Evolutionary conservation across 225 moss, liverwort and hornwort genomes (phyloP).

Genomic region (Sphagnum contortum): DNA sequence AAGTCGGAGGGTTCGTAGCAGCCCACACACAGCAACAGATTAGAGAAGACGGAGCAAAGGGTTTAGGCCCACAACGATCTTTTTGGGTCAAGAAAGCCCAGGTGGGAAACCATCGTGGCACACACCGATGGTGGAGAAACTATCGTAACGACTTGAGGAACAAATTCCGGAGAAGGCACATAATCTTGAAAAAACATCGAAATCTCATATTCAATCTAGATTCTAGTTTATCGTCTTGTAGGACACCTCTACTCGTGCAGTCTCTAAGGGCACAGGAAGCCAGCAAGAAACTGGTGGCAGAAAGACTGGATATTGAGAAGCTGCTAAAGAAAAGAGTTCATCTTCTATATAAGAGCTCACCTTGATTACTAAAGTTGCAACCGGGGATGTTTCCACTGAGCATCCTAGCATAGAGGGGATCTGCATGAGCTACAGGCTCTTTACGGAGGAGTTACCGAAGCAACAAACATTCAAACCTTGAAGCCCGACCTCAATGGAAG

Average conservation of each 20-base stretch:
- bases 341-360: conserved; percentile 23
- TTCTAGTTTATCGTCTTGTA: conserved; percentile 33
- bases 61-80: conserved; percentile 11
- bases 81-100: too few relatives aligned
- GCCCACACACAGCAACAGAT: conserved; percentile 14
- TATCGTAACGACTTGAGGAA: too few relatives aligned
- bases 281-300: conserved; percentile 18
- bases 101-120: too few relatives aligned
- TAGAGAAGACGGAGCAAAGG: conserved; percentile 21
- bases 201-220: conserved; percentile 29
- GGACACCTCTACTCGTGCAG: conserved; percentile 34
- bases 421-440: conserved; percentile 23
- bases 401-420: conserved; percentile 28
- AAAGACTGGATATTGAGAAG: conserved; percentile 40
- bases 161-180: conserved; percentile 20
- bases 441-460: neutral
- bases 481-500: conserved; percentile 25
- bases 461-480: conserved; percentile 3
- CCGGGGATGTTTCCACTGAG: conserved; percentile 26
- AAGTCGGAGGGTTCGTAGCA: conserved; percentile 2
- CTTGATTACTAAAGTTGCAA: conserved; percentile 19
- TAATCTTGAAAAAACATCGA: too few relatives aligned
- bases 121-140: too few relatives aligned
- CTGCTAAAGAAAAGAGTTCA: conserved; percentile 24
- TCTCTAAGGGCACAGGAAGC: conserved; percentile 18